A percentile compares a stretch with the other conserved stretches of the same genome.
Evolutionary conservation across 1,284 basidiomycete species (phyloP).

Genomic region (Pisolithus thermaeus): DNA sequence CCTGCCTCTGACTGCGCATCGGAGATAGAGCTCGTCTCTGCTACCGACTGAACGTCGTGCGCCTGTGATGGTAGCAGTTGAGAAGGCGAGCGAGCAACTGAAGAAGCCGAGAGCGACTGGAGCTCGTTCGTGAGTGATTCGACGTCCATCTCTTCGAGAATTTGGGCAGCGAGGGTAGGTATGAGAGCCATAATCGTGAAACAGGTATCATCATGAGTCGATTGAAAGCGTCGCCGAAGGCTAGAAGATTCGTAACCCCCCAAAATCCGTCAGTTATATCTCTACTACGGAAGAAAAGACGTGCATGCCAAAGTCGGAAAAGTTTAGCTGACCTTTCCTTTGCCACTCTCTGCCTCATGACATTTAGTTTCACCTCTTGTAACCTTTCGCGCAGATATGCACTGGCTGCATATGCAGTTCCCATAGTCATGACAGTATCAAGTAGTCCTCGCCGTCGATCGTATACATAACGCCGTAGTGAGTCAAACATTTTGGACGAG

Average conservation of each 20-base stretch:
- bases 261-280: slow-evolving; percentile 4
- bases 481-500: slow-evolving; percentile 30
- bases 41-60: slow-evolving; percentile 27
- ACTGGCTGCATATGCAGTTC: slow-evolving; percentile 64
- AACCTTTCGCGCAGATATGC: slow-evolving; percentile 62
- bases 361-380: slow-evolving; percentile 63
- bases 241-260: slow-evolving; percentile 33
- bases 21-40: slow-evolving; percentile 37
- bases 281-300: slow-evolving; percentile 1
- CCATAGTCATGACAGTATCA: slow-evolving; percentile 43
- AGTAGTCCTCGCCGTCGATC: slow-evolving; percentile 43
- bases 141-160: slow-evolving; percentile 77
- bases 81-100: slow-evolving; percentile 17
- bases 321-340: slow-evolving; percentile 62
- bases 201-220: slow-evolving; percentile 78
- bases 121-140: slow-evolving; percentile 74
- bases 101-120: slow-evolving; percentile 29
- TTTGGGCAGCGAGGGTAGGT: slow-evolving; percentile 68
- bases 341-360: slow-evolving; percentile 61
- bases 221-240: slow-evolving; percentile 70
- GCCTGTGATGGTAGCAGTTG: slow-evolving; percentile 10
- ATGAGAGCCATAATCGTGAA: slow-evolving; percentile 80
- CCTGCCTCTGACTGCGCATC: slow-evolving; percentile 50
- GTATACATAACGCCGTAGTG: slow-evolving; percentile 41
- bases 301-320: slow-evolving; percentile 1